Evolutionary conservation across 2,329 filamentous ascomycete species (phyloP).

Genomic region (Tetracladium maxilliforme): DNA sequence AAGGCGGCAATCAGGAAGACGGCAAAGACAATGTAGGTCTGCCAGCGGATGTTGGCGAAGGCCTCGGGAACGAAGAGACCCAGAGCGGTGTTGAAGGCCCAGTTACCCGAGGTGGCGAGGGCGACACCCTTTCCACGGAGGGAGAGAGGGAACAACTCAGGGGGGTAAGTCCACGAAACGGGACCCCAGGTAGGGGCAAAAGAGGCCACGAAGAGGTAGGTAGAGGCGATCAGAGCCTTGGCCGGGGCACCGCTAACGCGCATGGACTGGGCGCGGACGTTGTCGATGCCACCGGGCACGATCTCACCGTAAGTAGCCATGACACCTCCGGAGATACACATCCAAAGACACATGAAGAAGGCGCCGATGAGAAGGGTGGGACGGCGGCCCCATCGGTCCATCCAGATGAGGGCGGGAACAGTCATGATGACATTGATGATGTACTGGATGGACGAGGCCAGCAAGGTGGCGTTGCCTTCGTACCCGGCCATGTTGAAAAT

Average conservation of each 20-base stretch:
- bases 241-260: slow-evolving; percentile 29
- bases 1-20: slow-evolving; percentile 35
- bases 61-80: slow-evolving; percentile 30
- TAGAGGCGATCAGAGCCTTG: slow-evolving; percentile 47
- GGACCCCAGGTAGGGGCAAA: slow-evolving; percentile 29
- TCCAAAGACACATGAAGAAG: slow-evolving; percentile 45
- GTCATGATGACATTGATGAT: slow-evolving; percentile 74
- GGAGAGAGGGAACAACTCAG: slow-evolving; percentile 30
- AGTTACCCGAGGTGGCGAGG: slow-evolving; percentile 33
- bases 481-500: slow-evolving; percentile 57
- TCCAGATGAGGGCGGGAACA: slow-evolving; percentile 56
- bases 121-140: slow-evolving; percentile 37
- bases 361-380: slow-evolving; percentile 50
- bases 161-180: slow-evolving; percentile 28
- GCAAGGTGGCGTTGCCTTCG: slow-evolving; percentile 38
- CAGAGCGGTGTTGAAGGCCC: slow-evolving; percentile 33
- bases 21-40: slow-evolving; percentile 34
- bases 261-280: slow-evolving; percentile 32
- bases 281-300: no score
- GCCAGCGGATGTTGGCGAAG: slow-evolving; percentile 31
- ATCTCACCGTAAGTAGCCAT: slow-evolving; percentile 49
- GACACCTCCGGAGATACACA: slow-evolving; percentile 48
- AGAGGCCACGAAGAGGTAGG: slow-evolving; percentile 46
- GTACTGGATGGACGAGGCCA: slow-evolving; percentile 58
- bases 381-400: slow-evolving; percentile 65